Base-by-base conservation (phyloP, 2,329 filamentous ascomycete species). In the Fusarium sp. region DNA sequence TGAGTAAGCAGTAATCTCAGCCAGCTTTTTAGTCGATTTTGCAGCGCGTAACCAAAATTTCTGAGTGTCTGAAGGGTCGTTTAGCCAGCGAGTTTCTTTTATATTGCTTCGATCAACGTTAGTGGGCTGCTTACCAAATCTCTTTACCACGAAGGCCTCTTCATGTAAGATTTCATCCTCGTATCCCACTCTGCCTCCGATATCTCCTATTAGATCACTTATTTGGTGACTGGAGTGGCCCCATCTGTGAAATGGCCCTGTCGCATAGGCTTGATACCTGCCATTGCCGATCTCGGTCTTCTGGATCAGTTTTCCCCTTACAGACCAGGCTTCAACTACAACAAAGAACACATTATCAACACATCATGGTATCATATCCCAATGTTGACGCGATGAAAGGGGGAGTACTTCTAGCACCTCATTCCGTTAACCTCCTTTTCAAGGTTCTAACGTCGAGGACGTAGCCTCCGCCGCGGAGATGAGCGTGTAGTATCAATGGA, bases 1-100 rank as follows among this genome's bases (percentile, higher is more conserved):
- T 6, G 8, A 11, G n/a, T 9, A 5, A n/a, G 18, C 8, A n/a
- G 37, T 8, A 6, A n/a, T 2, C 2, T n/a, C 18, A n/a, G 2
- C 37, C 16, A 39, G 8, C 18, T 39, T n/a, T 8, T 5, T 8
- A n/a, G 18, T 39, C 8, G 37, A n/a, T 4, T n/a, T n/a, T 39
- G 1, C 7, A 39, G 16, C 7, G 37, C 8, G 16, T 18, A 39
- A 10, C 8, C 1, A 4, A n/a, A 39, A 10, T n/a, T 0, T n/a
- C 1, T 10, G 16, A 10, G 8, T n/a, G 16, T 10, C 18, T n/a
- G 37, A n/a, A 5, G 8, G 1, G 8, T 8, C 5, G 8, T 9
- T n/a, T 2, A 39, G 8, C 16, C 18, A 2, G 5, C 18, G 8
- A n/a, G 18, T 5, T 39, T n/a, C 37, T n/a, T 39, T 39, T 39